Conservation (phyloP, 2,329 filamentous ascomycete species). For the Helotiales sp. region DNA sequence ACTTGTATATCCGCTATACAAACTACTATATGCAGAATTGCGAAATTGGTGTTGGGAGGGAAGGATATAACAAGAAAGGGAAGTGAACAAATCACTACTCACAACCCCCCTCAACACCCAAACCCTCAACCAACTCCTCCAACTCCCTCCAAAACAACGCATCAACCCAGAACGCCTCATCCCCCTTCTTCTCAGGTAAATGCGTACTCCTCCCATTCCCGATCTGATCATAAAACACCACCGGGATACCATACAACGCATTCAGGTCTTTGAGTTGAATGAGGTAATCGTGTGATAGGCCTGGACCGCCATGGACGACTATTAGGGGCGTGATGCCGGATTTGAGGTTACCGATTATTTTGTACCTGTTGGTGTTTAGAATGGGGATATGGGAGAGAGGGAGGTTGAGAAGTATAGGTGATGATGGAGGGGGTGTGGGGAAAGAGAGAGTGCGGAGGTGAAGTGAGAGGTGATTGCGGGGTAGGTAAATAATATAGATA, state of each 20-base stretch:
- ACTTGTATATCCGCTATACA: too few relatives aligned
- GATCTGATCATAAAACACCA: conserved; percentile 56
- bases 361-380: conserved; percentile 37
- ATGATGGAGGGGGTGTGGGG: too few relatives aligned
- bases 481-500: too few relatives aligned
- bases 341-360: conserved; percentile 38
- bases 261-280: conserved; percentile 10
- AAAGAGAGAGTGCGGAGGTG: too few relatives aligned
- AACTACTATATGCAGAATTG: too few relatives aligned
- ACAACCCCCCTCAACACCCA: conserved; percentile 30
- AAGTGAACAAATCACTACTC: conserved; percentile 18
- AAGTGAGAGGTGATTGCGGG: too few relatives aligned
- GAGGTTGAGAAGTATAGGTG: neutral
- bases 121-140: conserved; percentile 44
- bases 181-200: conserved; percentile 45
- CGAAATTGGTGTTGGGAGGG: too few relatives aligned
- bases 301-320: conserved; percentile 47
- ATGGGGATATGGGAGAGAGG: neutral
- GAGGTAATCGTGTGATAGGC: conserved; percentile 44
- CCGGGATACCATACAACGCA: conserved; percentile 36
- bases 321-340: conserved; percentile 33
- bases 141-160: conserved; percentile 50
- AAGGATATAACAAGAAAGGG: too few relatives aligned
- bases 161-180: conserved; percentile 46
- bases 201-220: conserved; percentile 51